phyloP scores from a whole-genome alignment of 768 basidiomycete species.

The Ramaria sp. region DNA sequence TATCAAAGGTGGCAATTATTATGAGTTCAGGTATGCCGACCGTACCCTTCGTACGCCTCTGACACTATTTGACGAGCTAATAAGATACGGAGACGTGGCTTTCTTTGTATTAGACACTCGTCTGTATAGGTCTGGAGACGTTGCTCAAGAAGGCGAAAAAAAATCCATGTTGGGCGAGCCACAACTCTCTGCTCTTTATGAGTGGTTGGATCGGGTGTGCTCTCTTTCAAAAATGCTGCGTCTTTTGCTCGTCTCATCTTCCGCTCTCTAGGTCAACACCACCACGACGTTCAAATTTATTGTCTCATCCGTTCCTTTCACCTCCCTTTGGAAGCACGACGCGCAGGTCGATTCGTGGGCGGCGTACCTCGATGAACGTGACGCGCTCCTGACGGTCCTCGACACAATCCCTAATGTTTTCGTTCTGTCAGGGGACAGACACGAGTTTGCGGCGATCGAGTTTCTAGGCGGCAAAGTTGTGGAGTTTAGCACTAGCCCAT shows the following conservation, averaged over 20 bases:
- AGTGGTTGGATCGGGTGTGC: slow-evolving; percentile 48
- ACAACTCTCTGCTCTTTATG: slow-evolving; percentile 49
- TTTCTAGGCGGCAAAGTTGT: slow-evolving; percentile 37
- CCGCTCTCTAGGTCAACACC: slow-evolving; percentile 39
- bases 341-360: slow-evolving; percentile 63
- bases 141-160: slow-evolving; percentile 13
- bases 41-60: background rate
- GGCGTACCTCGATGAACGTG: slow-evolving; percentile 49
- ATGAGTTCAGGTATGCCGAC: slow-evolving; percentile 33
- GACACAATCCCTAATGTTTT: slow-evolving; percentile 62
- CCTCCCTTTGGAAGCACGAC: slow-evolving; percentile 57
- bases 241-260: background rate
- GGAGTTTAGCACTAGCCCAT: slow-evolving; percentile 61
- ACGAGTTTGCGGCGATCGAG: slow-evolving; percentile 69
- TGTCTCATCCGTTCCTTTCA: slow-evolving; percentile 64
- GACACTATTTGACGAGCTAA: background rate
- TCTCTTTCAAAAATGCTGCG: slow-evolving; percentile 3
- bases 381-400: slow-evolving; percentile 42
- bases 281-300: slow-evolving; percentile 74
- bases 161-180: slow-evolving; percentile 59
- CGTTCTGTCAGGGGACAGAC: slow-evolving; percentile 63
- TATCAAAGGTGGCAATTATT: slow-evolving; percentile 38
- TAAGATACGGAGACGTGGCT: slow-evolving; percentile 49
- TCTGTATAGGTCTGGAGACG: slow-evolving; percentile 35
- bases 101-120: slow-evolving; percentile 77